Evolutionary conservation across 805 yeast species (phyloP), one percentile per base, ranked within the genome.

Genomic region (Debaryomyces castellii): DNA sequence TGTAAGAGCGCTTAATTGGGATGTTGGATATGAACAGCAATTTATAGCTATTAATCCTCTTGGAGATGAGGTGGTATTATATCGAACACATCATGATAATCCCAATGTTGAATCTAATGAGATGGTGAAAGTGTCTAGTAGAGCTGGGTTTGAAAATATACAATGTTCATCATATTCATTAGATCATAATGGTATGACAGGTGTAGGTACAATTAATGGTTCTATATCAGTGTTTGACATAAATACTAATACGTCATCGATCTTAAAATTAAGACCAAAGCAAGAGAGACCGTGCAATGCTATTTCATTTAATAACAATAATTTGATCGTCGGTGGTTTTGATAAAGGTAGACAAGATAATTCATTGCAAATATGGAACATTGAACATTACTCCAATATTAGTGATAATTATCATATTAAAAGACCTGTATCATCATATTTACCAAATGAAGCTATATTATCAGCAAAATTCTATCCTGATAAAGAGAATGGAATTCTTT

Each of bases 321-420:
- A 86, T 1, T 62, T 86, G 24, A 69, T 90, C 4, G 96, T 89
- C 0, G 80, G 85, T 30, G 96, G 95, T 0, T 76, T 84, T 47
- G 97, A 89, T 51, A 80, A 88, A 52, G 84, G 85, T 17, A 74
- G 90, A 43, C 87, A 81, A 51, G 95, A 87, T 54, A 79, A 81
- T 47, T 83, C 92, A 18, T 66, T 91, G 37, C 86, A 86, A 52
- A 73, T 91, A 4, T 91, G 94, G 91, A 89, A 89, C 59, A 71
- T 87, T 3, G 80, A 78, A 45, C 82, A 82, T 52, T 85, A 81
- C 49, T 68, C 80, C 1, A 63, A 71, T 39, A 63, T 62, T 37
- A 68, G 75, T 42, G 71, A 71, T 18, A 76, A 75, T 47, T 79
- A 78, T 27, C 80, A 78, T 43, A 66, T 78, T 1, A 71, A 73